phyloP scores from a whole-genome alignment of 1,284 basidiomycete genomes.

The Ustanciosporium gigantosporum region DNA sequence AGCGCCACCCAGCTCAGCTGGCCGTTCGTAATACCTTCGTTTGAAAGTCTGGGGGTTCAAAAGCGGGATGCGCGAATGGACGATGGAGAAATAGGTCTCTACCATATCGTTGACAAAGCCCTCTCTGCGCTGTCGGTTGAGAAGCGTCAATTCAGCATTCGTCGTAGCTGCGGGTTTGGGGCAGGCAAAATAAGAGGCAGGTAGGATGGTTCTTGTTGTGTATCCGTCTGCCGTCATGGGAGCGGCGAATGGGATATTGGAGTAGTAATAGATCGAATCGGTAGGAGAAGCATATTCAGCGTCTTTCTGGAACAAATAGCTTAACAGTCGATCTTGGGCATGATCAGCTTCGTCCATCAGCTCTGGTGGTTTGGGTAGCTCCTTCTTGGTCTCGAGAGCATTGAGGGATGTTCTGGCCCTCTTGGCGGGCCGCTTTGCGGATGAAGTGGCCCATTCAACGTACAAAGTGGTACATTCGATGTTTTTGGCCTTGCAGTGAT shows the following conservation, averaged over 20 bases:
- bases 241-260: slow-evolving; percentile 13
- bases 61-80: slow-evolving; percentile 44
- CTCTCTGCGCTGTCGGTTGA: slow-evolving; percentile 30
- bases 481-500: slow-evolving; percentile 49
- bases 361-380: slow-evolving; percentile 26
- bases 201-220: slow-evolving; percentile 16
- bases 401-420: slow-evolving; percentile 25
- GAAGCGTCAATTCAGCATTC: slow-evolving; percentile 32
- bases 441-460: slow-evolving; percentile 46
- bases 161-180: slow-evolving; percentile 35
- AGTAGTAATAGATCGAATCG: slow-evolving; percentile 15
- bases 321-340: slow-evolving; percentile 23
- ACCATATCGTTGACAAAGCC: slow-evolving; percentile 44
- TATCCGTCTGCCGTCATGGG: slow-evolving; percentile 14
- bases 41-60: slow-evolving; percentile 39
- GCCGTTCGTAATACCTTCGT: slow-evolving; percentile 30
- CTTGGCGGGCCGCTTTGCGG: slow-evolving; percentile 43
- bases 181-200: slow-evolving; percentile 16
- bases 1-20: slow-evolving; percentile 29
- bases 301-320: slow-evolving; percentile 31
- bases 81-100: slow-evolving; percentile 48
- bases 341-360: slow-evolving; percentile 14
- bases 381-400: slow-evolving; percentile 19
- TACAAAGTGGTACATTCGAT: slow-evolving; percentile 52
- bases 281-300: slow-evolving; percentile 15